phyloP scores from a whole-genome alignment of 1,284 basidiomycete genomes.

The Chalciporus sp. region DNA sequence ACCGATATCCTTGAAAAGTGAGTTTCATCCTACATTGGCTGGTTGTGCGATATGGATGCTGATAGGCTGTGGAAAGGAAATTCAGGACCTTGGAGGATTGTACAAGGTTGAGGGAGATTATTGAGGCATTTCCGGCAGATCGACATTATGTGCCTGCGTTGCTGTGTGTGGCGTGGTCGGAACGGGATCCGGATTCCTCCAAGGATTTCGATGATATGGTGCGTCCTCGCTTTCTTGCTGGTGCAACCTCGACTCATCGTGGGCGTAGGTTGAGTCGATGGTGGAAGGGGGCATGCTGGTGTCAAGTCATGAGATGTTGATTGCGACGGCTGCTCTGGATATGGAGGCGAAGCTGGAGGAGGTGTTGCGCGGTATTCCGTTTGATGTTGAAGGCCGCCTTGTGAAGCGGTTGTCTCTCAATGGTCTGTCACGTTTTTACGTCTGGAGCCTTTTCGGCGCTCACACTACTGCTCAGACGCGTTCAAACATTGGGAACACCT shows the following conservation, averaged over 20 bases:
- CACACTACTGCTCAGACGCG: constrained; percentile 39
- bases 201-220: constrained; percentile 57
- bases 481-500: constrained; percentile 49
- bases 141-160: constrained; percentile 63
- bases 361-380: constrained; percentile 40
- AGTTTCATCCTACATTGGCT: constrained; percentile 16
- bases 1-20: constrained; percentile 68
- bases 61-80: constrained; percentile 48
- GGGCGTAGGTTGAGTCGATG: constrained; percentile 47
- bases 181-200: constrained; percentile 39
- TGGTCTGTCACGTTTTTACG: constrained; percentile 40
- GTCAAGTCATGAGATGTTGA: constrained; percentile 45
- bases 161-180: constrained; percentile 60
- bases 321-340: constrained; percentile 54
- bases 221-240: constrained; percentile 12
- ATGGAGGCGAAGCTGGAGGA: constrained; percentile 55
- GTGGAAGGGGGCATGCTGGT: constrained; percentile 46
- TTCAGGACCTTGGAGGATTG: constrained; percentile 73
- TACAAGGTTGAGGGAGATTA: constrained; percentile 62
- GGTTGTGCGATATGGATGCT: constrained; percentile 5
- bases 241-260: constrained; percentile 1
- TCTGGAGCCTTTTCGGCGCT: background rate
- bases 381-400: constrained; percentile 61
- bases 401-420: constrained; percentile 48
- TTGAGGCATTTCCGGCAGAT: constrained; percentile 51